Evolutionary conservation across 2,329 filamentous ascomycete genomes (phyloP).

Genomic region (Mollisia scopiformis): DNA sequence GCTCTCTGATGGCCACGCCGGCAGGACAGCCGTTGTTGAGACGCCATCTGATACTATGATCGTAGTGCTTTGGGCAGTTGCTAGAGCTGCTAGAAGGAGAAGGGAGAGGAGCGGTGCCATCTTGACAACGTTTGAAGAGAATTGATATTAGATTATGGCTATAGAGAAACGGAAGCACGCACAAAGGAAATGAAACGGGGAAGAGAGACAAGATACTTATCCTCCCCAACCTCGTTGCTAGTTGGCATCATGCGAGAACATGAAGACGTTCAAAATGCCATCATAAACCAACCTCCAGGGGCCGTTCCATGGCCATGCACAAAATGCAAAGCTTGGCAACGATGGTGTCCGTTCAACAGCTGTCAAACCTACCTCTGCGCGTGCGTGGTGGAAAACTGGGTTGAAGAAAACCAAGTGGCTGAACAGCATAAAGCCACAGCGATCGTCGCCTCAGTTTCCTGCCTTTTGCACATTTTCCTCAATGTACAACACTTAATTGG

Average conservation of each 20-base stretch:
- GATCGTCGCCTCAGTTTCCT: no score
- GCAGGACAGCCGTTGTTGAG: constrained; percentile 25
- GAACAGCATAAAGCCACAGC: not conserved
- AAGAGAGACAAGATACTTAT: not conserved
- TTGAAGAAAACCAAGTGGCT: not conserved
- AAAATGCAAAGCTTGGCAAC: not conserved
- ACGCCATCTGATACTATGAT: constrained; percentile 11
- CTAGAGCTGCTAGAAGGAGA: not conserved
- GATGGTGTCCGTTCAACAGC: not conserved
- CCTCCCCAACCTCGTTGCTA: not conserved
- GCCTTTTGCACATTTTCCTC: not conserved
- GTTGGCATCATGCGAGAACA: not conserved
- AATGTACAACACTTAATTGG: no score
- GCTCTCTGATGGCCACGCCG: constrained; percentile 20
- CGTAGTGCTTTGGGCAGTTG: not conserved
- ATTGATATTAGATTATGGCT: not conserved
- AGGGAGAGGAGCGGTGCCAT: not conserved
- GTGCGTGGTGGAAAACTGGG: no score
- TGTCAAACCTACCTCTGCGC: not conserved
- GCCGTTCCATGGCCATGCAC: not conserved
- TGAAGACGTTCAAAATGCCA: not conserved
- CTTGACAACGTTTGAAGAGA: not conserved
- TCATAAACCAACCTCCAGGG: not conserved
- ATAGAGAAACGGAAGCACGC: not conserved
- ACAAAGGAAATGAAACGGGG: not conserved